Percentiles rank a stretch among this genome's conserved stretches.
phyloP scores from a whole-genome alignment of 371 early-diverging fungal species.

The Lichtheimia ramosa region DNA sequence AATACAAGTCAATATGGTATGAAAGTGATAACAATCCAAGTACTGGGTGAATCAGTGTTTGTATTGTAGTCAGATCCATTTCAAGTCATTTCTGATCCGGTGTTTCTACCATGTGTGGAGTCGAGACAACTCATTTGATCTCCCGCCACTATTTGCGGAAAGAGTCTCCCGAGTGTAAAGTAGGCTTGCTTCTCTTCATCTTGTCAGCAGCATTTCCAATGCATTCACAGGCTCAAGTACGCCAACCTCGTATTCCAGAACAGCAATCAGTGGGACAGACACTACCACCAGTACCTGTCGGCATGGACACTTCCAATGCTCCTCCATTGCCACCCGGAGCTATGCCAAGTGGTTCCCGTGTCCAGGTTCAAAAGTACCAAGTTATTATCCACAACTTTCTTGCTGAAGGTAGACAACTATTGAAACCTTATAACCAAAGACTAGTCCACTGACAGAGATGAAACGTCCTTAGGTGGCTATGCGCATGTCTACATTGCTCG shows the following conservation, averaged over 20 bases:
- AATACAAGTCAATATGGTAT: too few species aligned
- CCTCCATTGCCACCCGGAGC: conserved; percentile 43
- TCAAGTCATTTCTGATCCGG: too few species aligned
- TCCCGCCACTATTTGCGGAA: too few species aligned
- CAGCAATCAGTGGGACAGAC: conserved; percentile 50
- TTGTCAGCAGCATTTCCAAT: background rate
- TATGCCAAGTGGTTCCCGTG: conserved; percentile 52
- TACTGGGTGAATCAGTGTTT: too few species aligned
- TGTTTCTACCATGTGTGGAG: too few species aligned
- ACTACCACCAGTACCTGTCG: conserved; percentile 47
- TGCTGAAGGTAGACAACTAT: conserved; percentile 37
- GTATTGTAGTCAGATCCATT: too few species aligned
- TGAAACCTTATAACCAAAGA: too few species aligned
- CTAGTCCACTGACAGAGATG: too few species aligned
- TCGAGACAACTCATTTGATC: too few species aligned
- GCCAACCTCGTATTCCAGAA: conserved; percentile 47
- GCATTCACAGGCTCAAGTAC: conserved; percentile 11
- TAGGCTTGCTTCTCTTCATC: background rate
- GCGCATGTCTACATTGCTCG: conserved; percentile 87
- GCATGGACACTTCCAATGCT: conserved; percentile 34
- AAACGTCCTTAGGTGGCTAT: conserved; percentile 63
- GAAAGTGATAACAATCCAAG: too few species aligned
- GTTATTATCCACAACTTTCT: conserved; percentile 57
- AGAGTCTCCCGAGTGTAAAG: background rate
- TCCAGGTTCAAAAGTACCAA: conserved; percentile 53